phyloP scores from a whole-genome alignment of 768 basidiomycete genomes.

The Russula sp. region DNA sequence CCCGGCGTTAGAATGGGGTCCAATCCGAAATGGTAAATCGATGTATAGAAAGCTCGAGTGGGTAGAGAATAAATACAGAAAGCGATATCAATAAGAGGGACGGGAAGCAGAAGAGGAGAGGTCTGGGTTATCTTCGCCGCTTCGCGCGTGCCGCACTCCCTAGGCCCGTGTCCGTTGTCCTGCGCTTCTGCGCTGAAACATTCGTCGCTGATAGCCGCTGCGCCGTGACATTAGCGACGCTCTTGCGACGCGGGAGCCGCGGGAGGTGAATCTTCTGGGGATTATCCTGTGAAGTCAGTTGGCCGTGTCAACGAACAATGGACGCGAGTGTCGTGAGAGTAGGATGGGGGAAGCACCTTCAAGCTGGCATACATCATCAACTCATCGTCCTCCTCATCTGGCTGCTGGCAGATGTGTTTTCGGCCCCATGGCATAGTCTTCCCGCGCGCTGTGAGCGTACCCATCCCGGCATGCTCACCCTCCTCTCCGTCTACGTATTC shows the following conservation, averaged over 20 bases:
- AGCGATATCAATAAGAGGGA: not conserved
- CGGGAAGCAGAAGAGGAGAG: not conserved
- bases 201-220: conserved; percentile 9
- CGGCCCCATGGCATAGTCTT: conserved; percentile 13
- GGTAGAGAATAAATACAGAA: conserved; percentile 3
- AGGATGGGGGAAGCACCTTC: conserved; percentile 33
- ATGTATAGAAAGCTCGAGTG: not conserved
- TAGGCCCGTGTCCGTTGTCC: not conserved
- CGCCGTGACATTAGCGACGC: conserved; percentile 8
- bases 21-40: not conserved
- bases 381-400: conserved; percentile 51
- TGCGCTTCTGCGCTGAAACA: conserved; percentile 11
- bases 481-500: conserved; percentile 24
- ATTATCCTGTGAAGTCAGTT: conserved; percentile 33
- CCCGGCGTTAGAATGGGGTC: not conserved
- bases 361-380: conserved; percentile 48
- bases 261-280: conserved; percentile 30
- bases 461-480: conserved; percentile 10
- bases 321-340: not conserved
- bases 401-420: conserved; percentile 17
- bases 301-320: too few species aligned
- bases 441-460: not conserved
- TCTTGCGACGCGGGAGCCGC: conserved; percentile 7
- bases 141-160: conserved; percentile 8
- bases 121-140: conserved; percentile 15